These are phyloP conservation scores for Russula earlei DNA, from an alignment of 768 basidiomycete genomes.

Conservation along the genomic window DNA sequence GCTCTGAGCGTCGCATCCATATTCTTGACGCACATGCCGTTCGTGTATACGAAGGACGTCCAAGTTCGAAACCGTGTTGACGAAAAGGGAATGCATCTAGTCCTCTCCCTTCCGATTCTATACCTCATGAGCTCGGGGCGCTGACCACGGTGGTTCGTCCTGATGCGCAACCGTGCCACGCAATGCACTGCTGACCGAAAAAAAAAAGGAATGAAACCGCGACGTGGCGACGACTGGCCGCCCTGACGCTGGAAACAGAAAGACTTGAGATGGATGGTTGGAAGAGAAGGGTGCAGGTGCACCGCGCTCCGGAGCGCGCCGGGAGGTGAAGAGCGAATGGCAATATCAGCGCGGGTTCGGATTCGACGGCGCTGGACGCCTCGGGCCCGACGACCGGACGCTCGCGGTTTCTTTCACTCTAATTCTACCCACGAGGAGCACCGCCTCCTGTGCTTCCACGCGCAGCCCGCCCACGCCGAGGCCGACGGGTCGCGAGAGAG, in stretches of 20 bases:
- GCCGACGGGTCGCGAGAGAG: constrained; percentile 10
- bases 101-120: not conserved
- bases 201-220: too few relatives aligned
- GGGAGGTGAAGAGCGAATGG: not conserved
- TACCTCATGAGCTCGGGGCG: too few relatives aligned
- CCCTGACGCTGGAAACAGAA: not conserved
- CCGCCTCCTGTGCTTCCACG: constrained; percentile 28
- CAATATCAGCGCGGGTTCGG: not conserved
- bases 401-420: constrained; percentile 30
- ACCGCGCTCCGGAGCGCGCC: not conserved
- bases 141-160: too few relatives aligned
- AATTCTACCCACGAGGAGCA: constrained; percentile 45
- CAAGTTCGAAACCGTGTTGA: not conserved
- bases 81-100: constrained; percentile 2
- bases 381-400: constrained; percentile 4
- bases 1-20: not conserved
- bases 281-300: constrained; percentile 10
- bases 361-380: constrained; percentile 2
- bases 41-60: not conserved
- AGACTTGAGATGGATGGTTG: constrained; percentile 5
- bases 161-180: too few relatives aligned
- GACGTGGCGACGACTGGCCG: constrained; percentile 1
- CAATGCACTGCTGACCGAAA: too few relatives aligned
- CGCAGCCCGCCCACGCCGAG: constrained; percentile 20
- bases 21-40: not conserved